Evolutionary conservation across 164 flowering plant genomes (phyloP).

Genomic region (Pachysandra terminalis): DNA sequence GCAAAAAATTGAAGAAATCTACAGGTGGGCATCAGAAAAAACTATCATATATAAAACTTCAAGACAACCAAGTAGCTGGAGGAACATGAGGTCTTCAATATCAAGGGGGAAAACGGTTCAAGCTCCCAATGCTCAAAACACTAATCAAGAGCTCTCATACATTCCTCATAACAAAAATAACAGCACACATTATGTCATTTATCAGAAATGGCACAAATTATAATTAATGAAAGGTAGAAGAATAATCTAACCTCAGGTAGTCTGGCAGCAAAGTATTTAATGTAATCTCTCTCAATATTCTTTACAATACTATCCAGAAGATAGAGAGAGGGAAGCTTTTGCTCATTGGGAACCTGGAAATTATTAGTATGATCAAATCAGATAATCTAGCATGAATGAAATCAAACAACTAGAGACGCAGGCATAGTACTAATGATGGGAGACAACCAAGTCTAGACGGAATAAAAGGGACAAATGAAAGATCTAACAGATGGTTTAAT

Average conservation of each 20-base stretch:
- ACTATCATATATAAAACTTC: not conserved
- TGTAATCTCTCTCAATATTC: slow-evolving; percentile 93
- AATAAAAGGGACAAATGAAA: slow-evolving; percentile 1
- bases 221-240: not conserved
- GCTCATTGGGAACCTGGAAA: slow-evolving; percentile 92
- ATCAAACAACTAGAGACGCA: not conserved
- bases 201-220: not conserved
- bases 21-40: not conserved
- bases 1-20: not conserved
- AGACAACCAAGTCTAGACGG: not conserved
- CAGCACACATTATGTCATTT: not conserved
- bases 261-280: slow-evolving; percentile 73
- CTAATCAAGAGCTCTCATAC: too few species aligned
- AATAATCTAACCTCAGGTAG: slow-evolving; percentile 83
- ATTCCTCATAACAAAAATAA: not conserved
- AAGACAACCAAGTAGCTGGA: not conserved
- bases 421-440: not conserved
- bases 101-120: not conserved
- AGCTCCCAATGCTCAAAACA: too few species aligned
- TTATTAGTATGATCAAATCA: slow-evolving; percentile 24
- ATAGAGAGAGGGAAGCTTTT: slow-evolving; percentile 93
- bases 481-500: too few species aligned
- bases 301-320: slow-evolving; percentile 98
- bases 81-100: too few species aligned
- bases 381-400: not conserved